Conservation (phyloP, 139 green algal genomes). For the Chlamydomonas eustigma region DNA sequence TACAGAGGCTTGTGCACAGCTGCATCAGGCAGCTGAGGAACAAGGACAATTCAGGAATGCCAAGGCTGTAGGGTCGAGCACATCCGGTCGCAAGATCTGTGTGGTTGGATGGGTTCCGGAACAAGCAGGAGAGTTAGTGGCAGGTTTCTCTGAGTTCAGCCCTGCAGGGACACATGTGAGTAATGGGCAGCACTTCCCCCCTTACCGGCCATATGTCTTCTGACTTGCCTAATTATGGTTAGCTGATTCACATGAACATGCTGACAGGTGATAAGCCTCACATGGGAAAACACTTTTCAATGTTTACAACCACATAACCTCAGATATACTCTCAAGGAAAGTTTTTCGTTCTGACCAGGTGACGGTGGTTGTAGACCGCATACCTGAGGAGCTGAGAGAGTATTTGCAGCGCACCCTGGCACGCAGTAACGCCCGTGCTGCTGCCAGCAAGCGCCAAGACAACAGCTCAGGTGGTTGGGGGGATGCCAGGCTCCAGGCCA, state of each 20-base stretch:
- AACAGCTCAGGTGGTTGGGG: not conserved
- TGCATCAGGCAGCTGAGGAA: no score
- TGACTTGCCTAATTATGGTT: no score
- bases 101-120: conserved; percentile 13
- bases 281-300: no score
- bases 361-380: not conserved
- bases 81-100: not conserved
- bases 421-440: not conserved
- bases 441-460: not conserved
- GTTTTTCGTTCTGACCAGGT: conserved; percentile 4
- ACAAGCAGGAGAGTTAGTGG: conserved; percentile 8
- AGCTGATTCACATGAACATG: no score
- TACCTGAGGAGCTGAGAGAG: not conserved
- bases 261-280: no score
- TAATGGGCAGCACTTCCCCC: no score
- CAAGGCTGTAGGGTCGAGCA: not conserved
- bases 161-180: conserved; percentile 6
- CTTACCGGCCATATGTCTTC: no score
- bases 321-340: no score
- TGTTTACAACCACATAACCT: no score
- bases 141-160: conserved; percentile 18
- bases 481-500: not conserved
- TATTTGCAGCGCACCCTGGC: conserved; percentile 10
- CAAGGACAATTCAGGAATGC: no score
- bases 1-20: no score